Percentiles rank a stretch among this genome's conserved stretches.
Conservation (phyloP, 768 basidiomycete genomes). For the Pulveroboletus sp. region DNA sequence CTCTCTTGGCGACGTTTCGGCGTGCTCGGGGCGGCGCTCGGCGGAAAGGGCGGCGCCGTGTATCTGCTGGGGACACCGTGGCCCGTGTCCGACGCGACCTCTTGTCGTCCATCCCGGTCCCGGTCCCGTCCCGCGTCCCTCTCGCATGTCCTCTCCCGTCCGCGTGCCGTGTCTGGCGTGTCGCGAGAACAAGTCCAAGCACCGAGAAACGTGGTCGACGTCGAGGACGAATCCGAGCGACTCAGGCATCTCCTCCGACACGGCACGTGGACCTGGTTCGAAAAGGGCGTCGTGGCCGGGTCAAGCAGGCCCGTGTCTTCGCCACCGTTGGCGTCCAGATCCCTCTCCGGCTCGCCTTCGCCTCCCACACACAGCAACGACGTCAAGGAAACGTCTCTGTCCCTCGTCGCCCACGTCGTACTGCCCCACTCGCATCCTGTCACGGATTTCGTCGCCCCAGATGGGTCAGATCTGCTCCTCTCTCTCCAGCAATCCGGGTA, state of each 20-base stretch:
- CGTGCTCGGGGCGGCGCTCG: constrained; percentile 19
- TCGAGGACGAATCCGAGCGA: constrained; percentile 75
- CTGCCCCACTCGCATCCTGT: constrained; percentile 45
- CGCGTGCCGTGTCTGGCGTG: constrained; percentile 70
- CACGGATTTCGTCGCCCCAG: constrained; percentile 44
- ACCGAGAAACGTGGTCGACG: constrained; percentile 76
- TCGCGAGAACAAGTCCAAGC: constrained; percentile 72
- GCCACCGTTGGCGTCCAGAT: constrained; percentile 36
- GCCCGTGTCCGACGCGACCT: too few relatives aligned
- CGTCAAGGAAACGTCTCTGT: constrained; percentile 14
- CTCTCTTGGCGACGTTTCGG: constrained; percentile 16
- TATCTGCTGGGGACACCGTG: constrained; percentile 27
- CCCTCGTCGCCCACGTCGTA: constrained; percentile 38
- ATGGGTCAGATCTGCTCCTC: constrained; percentile 42
- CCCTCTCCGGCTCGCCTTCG: constrained; percentile 39
- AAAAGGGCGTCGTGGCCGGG: constrained; percentile 28
- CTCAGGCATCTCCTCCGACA: constrained; percentile 72
- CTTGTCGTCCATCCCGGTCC: too few relatives aligned
- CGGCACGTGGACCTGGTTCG: too few relatives aligned
- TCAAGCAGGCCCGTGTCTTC: constrained; percentile 38
- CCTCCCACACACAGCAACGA: constrained; percentile 15
- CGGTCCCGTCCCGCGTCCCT: too few relatives aligned
- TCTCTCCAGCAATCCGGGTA: constrained; percentile 69
- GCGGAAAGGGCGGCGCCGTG: constrained; percentile 22
- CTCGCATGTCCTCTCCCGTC: not conserved